Evolutionary conservation across 257 asterid species (phyloP).

Genomic region (Solanum chiquidenum): DNA sequence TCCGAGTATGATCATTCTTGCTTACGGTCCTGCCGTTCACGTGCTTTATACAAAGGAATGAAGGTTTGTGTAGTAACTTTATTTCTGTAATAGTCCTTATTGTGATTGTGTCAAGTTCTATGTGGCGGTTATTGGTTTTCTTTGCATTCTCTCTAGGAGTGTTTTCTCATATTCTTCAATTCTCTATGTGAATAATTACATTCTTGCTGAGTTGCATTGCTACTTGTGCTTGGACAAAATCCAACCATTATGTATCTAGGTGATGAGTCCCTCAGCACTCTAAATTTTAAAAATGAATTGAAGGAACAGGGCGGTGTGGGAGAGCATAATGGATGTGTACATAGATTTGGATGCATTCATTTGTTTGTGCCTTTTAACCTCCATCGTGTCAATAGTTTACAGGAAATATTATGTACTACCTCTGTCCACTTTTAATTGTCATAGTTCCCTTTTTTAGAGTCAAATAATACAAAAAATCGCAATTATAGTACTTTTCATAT

Average conservation of each 20-base stretch:
- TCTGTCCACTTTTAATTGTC: neutral
- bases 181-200: neutral
- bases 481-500: neutral
- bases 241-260: neutral
- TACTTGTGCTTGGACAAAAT: neutral
- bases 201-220: neutral
- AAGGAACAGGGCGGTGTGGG: neutral
- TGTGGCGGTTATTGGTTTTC: neutral
- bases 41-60: slow-evolving; percentile 95
- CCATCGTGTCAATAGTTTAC: neutral
- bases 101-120: neutral
- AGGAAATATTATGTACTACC: neutral
- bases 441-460: neutral
- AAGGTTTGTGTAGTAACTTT: slow-evolving; percentile 36
- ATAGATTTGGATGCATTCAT: neutral
- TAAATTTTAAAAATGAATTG: neutral
- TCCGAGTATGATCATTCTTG: slow-evolving; percentile 96
- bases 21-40: slow-evolving; percentile 86
- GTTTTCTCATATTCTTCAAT: neutral
- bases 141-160: neutral
- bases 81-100: neutral
- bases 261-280: neutral
- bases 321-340: neutral
- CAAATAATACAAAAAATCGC: neutral
- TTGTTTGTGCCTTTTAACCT: neutral